Evolutionary conservation across 371 early-diverging fungal genomes (phyloP).

Genomic region (Apophysomyces trapeziformis): DNA sequence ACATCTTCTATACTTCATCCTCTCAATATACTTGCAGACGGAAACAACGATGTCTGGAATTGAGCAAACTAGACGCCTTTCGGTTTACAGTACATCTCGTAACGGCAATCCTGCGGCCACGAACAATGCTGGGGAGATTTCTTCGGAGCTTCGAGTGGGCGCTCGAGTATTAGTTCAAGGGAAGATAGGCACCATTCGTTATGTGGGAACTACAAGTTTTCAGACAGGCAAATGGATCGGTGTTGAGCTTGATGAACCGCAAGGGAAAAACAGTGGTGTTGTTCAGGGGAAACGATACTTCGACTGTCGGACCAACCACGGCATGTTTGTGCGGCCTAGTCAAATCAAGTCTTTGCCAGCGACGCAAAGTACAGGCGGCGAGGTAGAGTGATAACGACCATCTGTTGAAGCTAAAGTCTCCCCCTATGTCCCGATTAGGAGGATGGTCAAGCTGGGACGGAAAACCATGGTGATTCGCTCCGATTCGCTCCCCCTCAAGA

Average conservation of each 20-base stretch:
- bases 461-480: slow-evolving; percentile 1
- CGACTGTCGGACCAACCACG: slow-evolving; percentile 66
- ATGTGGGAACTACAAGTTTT: slow-evolving; percentile 67
- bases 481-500: slow-evolving; percentile 36
- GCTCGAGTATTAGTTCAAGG: slow-evolving; percentile 68
- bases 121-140: slow-evolving; percentile 11
- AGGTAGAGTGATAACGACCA: not conserved
- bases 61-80: slow-evolving; percentile 23
- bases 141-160: slow-evolving; percentile 49
- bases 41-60: slow-evolving; percentile 3
- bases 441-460: not conserved
- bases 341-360: not conserved
- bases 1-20: slow-evolving; percentile 4
- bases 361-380: not conserved
- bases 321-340: slow-evolving; percentile 75
- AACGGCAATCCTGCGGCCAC: slow-evolving; percentile 19
- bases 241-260: slow-evolving; percentile 64
- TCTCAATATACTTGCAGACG: slow-evolving; percentile 4
- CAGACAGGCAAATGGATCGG: slow-evolving; percentile 77
- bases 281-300: slow-evolving; percentile 79
- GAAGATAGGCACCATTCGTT: slow-evolving; percentile 61
- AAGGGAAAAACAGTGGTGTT: slow-evolving; percentile 76
- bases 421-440: slow-evolving; percentile 8
- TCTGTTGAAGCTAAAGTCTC: not conserved
- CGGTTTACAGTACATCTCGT: slow-evolving; percentile 20